Evolutionary conservation across 345 rosid species (phyloP), one percentile per base, ranked within the genome.

Genomic region (Brassica juncea): DNA sequence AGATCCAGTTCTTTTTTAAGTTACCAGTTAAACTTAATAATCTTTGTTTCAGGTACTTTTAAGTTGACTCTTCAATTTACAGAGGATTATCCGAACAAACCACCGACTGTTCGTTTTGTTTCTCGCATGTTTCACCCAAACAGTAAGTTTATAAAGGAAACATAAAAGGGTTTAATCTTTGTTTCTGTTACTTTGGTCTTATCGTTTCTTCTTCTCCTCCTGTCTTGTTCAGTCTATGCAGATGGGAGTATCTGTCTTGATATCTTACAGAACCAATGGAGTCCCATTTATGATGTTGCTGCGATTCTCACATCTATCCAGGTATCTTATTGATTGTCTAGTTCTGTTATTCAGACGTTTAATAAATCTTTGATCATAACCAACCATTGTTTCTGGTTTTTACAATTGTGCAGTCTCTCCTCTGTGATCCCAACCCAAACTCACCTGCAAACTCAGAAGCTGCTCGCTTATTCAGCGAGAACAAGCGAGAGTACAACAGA

Each of bases 231-330:
- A 88, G 94, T 88, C 60, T 88, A 86, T 49, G 91, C 91, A 0
- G 91, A 89, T 86, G 91, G 90, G 73, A 88, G 91, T 68, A 89
- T 89, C 32, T 88, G 91, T 76, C 85, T 89, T 81, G 91, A 86
- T 73, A 89, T 89, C 70, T 83, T 88, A 68, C 91, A 89, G 82
- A 88, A 89, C 35, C 91, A 89, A 72, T 89, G 93, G 93, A 64
- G 68, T 64, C 68, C 44, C 5, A 32, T 64, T 8, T 64, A 64
- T 64, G 68, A 64, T 64, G 68, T 64, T 0, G 25, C 68, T 1
- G 25, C 68, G 3, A 32, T 64, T 64, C 68, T 64, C 0, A 64
- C 68, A 64, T 64, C 68, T 32, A 64, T 64, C 68, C 44, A 64
- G 68, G 68, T 64, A 52, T 12, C 4, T 32, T 8, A 8, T 6